Conservation (phyloP, 176 grass and related monocot species). For the Saccharum spontaneum region DNA sequence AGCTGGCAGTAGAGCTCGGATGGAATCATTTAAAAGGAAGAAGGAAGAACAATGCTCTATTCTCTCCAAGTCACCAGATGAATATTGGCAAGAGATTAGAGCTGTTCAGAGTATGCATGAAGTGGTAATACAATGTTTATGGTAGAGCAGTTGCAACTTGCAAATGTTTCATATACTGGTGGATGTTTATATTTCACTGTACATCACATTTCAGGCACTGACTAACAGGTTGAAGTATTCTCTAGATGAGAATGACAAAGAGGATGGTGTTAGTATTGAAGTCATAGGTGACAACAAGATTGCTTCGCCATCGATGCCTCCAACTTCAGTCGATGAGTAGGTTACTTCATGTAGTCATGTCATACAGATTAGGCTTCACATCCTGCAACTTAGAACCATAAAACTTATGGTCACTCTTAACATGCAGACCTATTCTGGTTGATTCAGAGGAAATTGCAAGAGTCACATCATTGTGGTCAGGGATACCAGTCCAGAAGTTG, state of each 20-base stretch:
- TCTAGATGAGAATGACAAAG: conserved; percentile 50
- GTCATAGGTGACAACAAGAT: conserved; percentile 29
- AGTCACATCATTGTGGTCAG: conserved; percentile 89
- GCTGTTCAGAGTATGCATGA: conserved; percentile 90
- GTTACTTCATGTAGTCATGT: conserved; percentile 30
- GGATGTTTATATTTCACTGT: conserved; percentile 29
- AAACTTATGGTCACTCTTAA: conserved; percentile 1
- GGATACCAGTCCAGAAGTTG: conserved; percentile 88
- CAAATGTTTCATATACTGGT: conserved; percentile 26
- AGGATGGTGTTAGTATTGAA: conserved; percentile 40
- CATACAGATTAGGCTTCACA: conserved; percentile 20
- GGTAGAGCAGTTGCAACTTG: conserved; percentile 11
- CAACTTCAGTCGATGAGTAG: conserved; percentile 58
- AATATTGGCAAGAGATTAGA: conserved; percentile 97
- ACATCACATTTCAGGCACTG: conserved; percentile 49
- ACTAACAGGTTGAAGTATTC: conserved; percentile 89
- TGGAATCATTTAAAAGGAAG: conserved; percentile 91
- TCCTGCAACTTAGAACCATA: conserved; percentile 13
- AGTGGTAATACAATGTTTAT: conserved; percentile 52
- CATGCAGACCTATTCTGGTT: conserved; percentile 61
- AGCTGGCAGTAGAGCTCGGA: conserved; percentile 90
- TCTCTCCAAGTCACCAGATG: conserved; percentile 82
- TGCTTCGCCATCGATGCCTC: conserved; percentile 18
- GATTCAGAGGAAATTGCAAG: conserved; percentile 89
- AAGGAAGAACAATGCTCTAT: conserved; percentile 76